Conservation (phyloP, 2,329 filamentous ascomycete species). For the Fusarium begoniae region DNA sequence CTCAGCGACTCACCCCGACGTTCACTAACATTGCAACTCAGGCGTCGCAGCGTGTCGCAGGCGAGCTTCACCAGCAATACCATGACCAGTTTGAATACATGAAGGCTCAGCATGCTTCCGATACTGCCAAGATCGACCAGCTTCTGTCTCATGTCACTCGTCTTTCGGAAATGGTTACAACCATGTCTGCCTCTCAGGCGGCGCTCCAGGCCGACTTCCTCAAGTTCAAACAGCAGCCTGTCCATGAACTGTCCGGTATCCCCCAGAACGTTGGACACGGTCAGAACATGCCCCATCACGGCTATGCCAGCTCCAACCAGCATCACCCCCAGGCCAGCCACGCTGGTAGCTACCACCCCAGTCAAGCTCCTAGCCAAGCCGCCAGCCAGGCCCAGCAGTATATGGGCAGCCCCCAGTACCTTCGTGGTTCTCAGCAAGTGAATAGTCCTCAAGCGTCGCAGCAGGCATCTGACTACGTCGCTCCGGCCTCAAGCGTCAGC, state of each 20-base stretch:
- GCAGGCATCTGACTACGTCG: constrained; percentile 47
- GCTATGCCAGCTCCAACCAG: constrained; percentile 40
- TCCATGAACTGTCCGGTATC: constrained; percentile 53
- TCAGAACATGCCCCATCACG: constrained; percentile 41
- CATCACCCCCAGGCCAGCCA: constrained; percentile 43
- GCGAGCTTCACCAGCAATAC: constrained; percentile 73
- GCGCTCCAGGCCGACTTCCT: constrained; percentile 73
- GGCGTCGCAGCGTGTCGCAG: constrained; percentile 72
- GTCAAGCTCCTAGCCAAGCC: constrained; percentile 48
- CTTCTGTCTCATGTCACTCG: constrained; percentile 73
- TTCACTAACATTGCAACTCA: constrained; percentile 72
- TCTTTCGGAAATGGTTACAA: constrained; percentile 73
- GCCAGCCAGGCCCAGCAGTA: constrained; percentile 47
- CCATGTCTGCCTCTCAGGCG: constrained; percentile 73
- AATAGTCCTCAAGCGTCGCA: constrained; percentile 48
- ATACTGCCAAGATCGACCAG: constrained; percentile 75
- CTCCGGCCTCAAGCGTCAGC: constrained; percentile 45
- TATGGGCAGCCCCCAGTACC: constrained; percentile 50
- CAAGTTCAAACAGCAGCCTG: constrained; percentile 63
- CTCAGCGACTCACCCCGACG: constrained; percentile 71
- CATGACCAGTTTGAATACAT: constrained; percentile 61
- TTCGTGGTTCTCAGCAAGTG: constrained; percentile 47
- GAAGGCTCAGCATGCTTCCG: constrained; percentile 59
- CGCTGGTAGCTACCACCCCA: constrained; percentile 46
- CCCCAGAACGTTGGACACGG: constrained; percentile 35